Base-by-base conservation (phyloP, 345 rosid species). In the Heritiera fomes region DNA sequence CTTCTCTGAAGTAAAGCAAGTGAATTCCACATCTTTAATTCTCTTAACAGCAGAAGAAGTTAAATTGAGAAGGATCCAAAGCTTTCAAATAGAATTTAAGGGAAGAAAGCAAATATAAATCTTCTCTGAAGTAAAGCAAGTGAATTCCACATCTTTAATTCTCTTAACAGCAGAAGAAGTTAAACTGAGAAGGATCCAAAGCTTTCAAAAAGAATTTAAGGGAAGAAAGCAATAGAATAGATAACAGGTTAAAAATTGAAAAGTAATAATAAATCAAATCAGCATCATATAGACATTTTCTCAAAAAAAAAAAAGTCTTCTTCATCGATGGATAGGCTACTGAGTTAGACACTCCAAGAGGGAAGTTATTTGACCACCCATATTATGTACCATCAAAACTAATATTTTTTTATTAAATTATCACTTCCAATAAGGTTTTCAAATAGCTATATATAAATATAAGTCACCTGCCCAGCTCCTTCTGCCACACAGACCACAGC, bases 401-500 rank as follows among this genome's bases (percentile, higher is more conserved):
- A 43, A 49, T 58, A 17, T 15, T 32, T 53, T 66, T 18, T n/a
- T 14, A 52, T 68, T 20, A 34, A 14, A 41, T 41, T 53, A 40
- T 23, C 28, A 62, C 15, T 59, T 75, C 28, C 43, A 46, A 62
- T 17, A 60, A 49, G 46, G 55, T 0, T 15, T 58, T 23, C 47
- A 66, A 66, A 72, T 34, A 72, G 63, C 18, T 6, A 72, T 62
- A 73, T 28, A 69, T 62, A 34, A 15, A 38, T 13, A 23, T 41
- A 45, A 78, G 77, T 34, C 64, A 97, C 98, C 97, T 94, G 99
- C 46, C 99, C 99, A 79, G 99, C 98, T 87, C 99, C 98, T 90
- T 97, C 99, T 46, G 98, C 99, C 66, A 93, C 92, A 87, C 98
- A 97, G 81, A 97, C 85, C 60, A 97, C 99, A 83, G 97, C 98